phyloP scores from a whole-genome alignment of 148 eudicot genomes.

The Mesembryanthemum crystallinum region DNA sequence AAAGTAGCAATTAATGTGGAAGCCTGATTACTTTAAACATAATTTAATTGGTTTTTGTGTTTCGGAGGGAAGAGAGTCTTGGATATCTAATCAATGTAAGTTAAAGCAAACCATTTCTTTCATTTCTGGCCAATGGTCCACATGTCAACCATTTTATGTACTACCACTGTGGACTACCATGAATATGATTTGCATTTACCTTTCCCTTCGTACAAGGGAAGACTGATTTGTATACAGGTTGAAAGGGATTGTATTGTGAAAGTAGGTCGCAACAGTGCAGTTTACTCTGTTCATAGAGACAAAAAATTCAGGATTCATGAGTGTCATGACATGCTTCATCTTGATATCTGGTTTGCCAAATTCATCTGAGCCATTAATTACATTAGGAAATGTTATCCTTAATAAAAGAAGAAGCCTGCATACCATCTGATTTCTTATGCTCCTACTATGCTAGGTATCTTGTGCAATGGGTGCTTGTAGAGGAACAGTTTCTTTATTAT shows the following conservation, averaged over 20 bases:
- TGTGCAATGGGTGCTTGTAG: not conserved
- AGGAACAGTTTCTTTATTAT: not conserved
- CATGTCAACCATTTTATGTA: not conserved
- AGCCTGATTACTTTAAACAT: too few species aligned
- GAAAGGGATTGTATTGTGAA: not conserved
- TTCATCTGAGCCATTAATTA: not conserved
- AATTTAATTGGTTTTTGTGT: not conserved
- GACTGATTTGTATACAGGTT: slow-evolving; percentile 1
- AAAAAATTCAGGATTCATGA: not conserved
- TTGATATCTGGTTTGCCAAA: not conserved
- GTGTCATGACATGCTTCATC: not conserved
- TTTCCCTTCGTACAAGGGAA: not conserved
- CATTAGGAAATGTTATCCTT: not conserved
- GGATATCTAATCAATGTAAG: not conserved
- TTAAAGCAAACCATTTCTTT: not conserved
- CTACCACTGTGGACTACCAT: slow-evolving; percentile 3
- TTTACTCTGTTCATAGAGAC: not conserved
- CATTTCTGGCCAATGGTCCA: not conserved
- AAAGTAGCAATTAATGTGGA: not conserved
- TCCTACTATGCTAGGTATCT: not conserved
- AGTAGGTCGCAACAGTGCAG: not conserved
- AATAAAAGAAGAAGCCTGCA: not conserved
- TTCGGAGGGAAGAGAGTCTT: not conserved
- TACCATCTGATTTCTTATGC: not conserved
- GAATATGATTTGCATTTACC: not conserved